These are phyloP conservation scores for Xylariaceae sp. DNA, from an alignment of 2,329 filamentous ascomycete species.

Conservation along the genomic window DNA sequence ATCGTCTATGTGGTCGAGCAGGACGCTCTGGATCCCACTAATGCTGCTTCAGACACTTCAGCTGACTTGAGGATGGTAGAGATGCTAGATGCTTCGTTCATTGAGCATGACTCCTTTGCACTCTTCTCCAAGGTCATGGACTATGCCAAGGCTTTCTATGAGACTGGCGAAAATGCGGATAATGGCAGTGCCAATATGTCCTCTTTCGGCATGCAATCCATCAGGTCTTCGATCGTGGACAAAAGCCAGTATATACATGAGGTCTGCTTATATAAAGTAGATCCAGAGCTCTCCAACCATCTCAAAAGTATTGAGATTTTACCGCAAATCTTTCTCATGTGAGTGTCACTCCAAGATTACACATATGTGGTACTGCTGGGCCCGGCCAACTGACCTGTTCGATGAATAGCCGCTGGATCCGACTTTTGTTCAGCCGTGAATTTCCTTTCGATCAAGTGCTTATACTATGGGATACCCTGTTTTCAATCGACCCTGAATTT, in stretches of 20 bases:
- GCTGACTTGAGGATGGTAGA: conserved; percentile 55
- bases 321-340: conserved; percentile 97
- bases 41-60: conserved; percentile 30
- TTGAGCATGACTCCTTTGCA: conserved; percentile 88
- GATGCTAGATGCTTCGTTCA: conserved; percentile 65
- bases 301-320: conserved; percentile 80
- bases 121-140: conserved; percentile 88
- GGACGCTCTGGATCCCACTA: conserved; percentile 64
- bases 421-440: conserved; percentile 87
- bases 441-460: conserved; percentile 85
- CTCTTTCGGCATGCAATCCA: conserved; percentile 34
- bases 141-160: conserved; percentile 80
- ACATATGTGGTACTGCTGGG: too few species aligned
- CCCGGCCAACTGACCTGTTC: neutral
- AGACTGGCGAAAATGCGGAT: conserved; percentile 51
- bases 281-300: conserved; percentile 79
- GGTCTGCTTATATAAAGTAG: conserved; percentile 69
- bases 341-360: conserved; percentile 27
- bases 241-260: conserved; percentile 86
- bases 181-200: conserved; percentile 20
- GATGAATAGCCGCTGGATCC: conserved; percentile 75
- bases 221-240: conserved; percentile 69
- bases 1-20: conserved; percentile 79
- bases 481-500: conserved; percentile 77
- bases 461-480: conserved; percentile 83